Conservation (phyloP, 2,329 filamentous ascomycete genomes). For the Pyrenophora seminiperda region DNA sequence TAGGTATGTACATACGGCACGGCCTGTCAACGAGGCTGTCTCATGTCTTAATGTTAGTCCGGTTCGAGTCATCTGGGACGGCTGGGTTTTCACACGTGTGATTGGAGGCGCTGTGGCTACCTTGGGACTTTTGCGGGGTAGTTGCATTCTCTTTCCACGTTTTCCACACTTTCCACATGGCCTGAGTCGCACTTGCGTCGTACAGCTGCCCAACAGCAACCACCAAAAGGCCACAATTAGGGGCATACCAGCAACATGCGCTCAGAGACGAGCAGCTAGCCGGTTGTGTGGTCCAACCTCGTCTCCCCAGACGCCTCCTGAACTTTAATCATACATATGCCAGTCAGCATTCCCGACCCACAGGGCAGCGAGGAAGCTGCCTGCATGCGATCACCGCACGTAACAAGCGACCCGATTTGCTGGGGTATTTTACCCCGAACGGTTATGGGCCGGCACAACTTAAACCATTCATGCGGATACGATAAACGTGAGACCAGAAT, state of each 20-base stretch:
- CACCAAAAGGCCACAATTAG: background rate
- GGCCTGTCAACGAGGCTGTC: background rate
- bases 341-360: background rate
- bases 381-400: slow-evolving; percentile 5
- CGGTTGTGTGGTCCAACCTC: background rate
- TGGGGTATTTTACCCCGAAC: background rate
- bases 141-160: no score
- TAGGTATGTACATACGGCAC: no score
- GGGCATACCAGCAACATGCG: background rate
- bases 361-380: background rate
- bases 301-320: slow-evolving; percentile 10
- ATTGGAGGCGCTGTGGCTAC: background rate
- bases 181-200: no score
- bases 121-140: no score
- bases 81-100: background rate
- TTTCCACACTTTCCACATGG: background rate
- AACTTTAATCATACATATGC: slow-evolving; percentile 4
- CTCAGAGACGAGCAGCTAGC: slow-evolving; percentile 5
- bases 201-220: background rate
- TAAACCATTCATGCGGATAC: slow-evolving; percentile 10
- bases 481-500: slow-evolving; percentile 2
- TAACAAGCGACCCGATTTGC: slow-evolving; percentile 9
- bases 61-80: slow-evolving; percentile 5
- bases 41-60: background rate
- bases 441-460: slow-evolving; percentile 7